Conservation (phyloP, 768 basidiomycete species). For the Trametes cingulata region DNA sequence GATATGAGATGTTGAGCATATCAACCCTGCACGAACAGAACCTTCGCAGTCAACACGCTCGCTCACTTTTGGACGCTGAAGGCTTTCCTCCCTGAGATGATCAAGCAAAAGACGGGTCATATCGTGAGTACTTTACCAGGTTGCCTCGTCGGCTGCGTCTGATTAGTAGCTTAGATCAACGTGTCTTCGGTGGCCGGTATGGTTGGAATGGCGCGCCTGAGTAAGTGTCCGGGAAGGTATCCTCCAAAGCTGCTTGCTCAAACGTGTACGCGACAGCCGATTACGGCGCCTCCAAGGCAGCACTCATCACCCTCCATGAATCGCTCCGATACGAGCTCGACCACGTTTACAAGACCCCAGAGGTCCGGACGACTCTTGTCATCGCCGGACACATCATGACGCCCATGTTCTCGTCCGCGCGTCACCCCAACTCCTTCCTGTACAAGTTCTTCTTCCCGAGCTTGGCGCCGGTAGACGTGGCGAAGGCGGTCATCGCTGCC, state of each 20-base stretch:
- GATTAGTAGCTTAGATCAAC: constrained; percentile 55
- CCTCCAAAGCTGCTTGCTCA: neutral
- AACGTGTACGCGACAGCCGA: constrained; percentile 53
- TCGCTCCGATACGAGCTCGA: constrained; percentile 88
- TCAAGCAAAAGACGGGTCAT: constrained; percentile 78
- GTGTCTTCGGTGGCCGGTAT: constrained; percentile 75
- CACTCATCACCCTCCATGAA: constrained; percentile 78
- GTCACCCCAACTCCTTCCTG: constrained; percentile 48
- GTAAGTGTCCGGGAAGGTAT: constrained; percentile 43
- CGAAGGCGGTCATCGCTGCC: constrained; percentile 79
- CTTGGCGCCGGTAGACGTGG: constrained; percentile 69
- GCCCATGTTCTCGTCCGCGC: constrained; percentile 67
- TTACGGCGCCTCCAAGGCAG: constrained; percentile 92
- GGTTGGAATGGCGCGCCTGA: constrained; percentile 72
- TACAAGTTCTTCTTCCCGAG: constrained; percentile 79
- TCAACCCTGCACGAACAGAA: constrained; percentile 47
- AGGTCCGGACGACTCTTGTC: constrained; percentile 86
- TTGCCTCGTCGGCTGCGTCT: neutral
- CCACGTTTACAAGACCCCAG: constrained; percentile 68
- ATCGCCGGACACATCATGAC: constrained; percentile 81
- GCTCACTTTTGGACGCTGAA: constrained; percentile 92
- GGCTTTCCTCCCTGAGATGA: constrained; percentile 88
- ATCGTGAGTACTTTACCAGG: constrained; percentile 63
- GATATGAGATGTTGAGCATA: neutral
- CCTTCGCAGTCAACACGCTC: constrained; percentile 85